Percentiles rank a stretch among this genome's conserved stretches.
Evolutionary conservation across 169 alveolate species (phyloP).

Genomic region (Cryptosporidium canis): DNA sequence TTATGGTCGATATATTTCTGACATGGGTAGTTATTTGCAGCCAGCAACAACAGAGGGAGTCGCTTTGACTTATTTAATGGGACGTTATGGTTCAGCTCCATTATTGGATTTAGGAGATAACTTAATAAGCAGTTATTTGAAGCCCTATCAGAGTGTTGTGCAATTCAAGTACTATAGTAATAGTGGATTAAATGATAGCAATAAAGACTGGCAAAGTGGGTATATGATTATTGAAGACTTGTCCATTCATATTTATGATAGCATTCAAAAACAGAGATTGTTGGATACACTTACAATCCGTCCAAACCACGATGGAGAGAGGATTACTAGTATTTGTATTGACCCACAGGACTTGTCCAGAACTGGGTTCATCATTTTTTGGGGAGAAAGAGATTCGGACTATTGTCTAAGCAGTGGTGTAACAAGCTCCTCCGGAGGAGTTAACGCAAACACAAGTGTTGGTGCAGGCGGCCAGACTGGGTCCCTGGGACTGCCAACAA

Average conservation of each 20-base stretch:
- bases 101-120: no score
- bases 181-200: neutral
- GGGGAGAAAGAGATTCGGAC: constrained; percentile 69
- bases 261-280: constrained; percentile 3
- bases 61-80: constrained; percentile 5
- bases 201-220: constrained; percentile 26
- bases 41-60: constrained; percentile 40
- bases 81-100: no score
- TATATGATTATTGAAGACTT: constrained; percentile 37
- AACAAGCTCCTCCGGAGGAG: neutral
- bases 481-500: no score
- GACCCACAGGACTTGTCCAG: constrained; percentile 66
- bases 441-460: neutral
- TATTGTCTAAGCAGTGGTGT: neutral
- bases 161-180: constrained; percentile 2
- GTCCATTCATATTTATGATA: constrained; percentile 28
- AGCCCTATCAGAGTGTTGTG: neutral
- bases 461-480: neutral
- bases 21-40: neutral
- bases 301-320: constrained; percentile 23
- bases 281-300: constrained; percentile 34
- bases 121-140: no score
- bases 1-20: constrained; percentile 37
- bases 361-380: constrained; percentile 55
- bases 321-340: constrained; percentile 49